A percentile compares a stretch with the other conserved stretches of the same genome.
phyloP scores from a whole-genome alignment of 139 green algal genomes.

The Asterochloris erici region DNA sequence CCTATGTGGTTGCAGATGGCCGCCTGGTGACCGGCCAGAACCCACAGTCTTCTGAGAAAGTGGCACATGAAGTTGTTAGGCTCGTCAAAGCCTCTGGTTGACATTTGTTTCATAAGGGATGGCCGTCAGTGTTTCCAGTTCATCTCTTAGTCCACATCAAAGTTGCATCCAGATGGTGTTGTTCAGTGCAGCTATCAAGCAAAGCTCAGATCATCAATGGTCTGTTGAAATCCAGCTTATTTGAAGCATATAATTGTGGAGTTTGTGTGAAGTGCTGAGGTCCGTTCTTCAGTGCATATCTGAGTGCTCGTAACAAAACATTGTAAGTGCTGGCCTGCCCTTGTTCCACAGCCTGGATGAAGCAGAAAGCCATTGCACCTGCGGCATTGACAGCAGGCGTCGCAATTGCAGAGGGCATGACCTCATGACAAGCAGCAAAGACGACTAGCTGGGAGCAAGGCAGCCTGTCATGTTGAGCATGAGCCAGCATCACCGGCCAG shows the following conservation, averaged over 20 bases:
- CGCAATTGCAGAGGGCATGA: too few species aligned
- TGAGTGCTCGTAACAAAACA: conserved; percentile 17
- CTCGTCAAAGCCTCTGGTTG: not conserved
- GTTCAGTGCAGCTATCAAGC: too few species aligned
- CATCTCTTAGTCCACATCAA: too few species aligned
- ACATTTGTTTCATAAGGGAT: too few species aligned
- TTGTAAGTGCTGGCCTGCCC: conserved; percentile 23
- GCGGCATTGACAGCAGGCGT: not conserved
- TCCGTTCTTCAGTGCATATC: conserved; percentile 27
- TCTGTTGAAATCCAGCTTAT: conserved; percentile 18
- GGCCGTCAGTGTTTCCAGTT: too few species aligned
- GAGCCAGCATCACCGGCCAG: too few species aligned
- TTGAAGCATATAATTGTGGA: not conserved
- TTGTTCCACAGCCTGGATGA: conserved; percentile 22
- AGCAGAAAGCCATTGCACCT: conserved; percentile 20
- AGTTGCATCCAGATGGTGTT: too few species aligned
- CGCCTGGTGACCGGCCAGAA: conserved; percentile 39
- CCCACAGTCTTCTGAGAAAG: conserved; percentile 18
- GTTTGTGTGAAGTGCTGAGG: conserved; percentile 18
- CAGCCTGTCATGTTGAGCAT: too few species aligned
- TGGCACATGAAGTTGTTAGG: conserved; percentile 6
- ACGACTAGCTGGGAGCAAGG: too few species aligned
- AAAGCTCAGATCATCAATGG: conserved; percentile 5
- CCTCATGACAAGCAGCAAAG: too few species aligned
- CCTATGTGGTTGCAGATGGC: conserved; percentile 25